Percentiles rank a stretch among this genome's conserved stretches.
Evolutionary conservation across 2,329 filamentous ascomycete species (phyloP).

Genomic region (Apiospora koreana): DNA sequence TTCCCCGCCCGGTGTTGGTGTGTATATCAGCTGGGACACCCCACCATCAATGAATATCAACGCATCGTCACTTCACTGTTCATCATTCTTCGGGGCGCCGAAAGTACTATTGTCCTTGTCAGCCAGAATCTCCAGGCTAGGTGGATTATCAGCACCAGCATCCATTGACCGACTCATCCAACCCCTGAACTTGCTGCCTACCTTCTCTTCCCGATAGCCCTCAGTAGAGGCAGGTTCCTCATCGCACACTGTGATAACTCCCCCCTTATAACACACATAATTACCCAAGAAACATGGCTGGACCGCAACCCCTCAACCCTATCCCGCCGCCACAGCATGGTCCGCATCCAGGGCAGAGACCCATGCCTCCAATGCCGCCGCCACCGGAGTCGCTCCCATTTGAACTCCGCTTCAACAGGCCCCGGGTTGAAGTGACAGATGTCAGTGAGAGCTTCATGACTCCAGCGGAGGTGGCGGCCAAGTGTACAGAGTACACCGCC

Average conservation of each 20-base stretch:
- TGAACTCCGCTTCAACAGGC: neutral
- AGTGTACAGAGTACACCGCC: conserved; percentile 41
- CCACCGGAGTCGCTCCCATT: neutral
- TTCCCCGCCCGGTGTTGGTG: neutral
- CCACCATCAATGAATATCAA: neutral
- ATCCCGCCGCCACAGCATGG: neutral
- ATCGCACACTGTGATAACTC: no score
- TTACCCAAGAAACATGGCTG: neutral
- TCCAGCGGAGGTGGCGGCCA: conserved; percentile 38
- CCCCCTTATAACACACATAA: no score
- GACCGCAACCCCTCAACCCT: neutral
- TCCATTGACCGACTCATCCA: neutral
- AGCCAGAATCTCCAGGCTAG: neutral
- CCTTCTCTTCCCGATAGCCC: neutral
- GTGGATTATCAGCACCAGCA: neutral
- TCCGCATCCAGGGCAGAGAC: neutral
- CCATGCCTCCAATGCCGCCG: neutral
- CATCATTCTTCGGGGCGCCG: neutral
- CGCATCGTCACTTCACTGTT: neutral
- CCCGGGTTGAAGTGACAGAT: conserved; percentile 26
- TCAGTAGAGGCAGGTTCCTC: neutral
- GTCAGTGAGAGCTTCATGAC: conserved; percentile 38
- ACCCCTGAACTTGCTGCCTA: neutral
- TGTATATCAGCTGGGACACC: neutral
- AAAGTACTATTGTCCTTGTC: neutral